Evolutionary conservation across 2,329 filamentous ascomycete species (phyloP).

Genomic region (Hypoxylon sp.): DNA sequence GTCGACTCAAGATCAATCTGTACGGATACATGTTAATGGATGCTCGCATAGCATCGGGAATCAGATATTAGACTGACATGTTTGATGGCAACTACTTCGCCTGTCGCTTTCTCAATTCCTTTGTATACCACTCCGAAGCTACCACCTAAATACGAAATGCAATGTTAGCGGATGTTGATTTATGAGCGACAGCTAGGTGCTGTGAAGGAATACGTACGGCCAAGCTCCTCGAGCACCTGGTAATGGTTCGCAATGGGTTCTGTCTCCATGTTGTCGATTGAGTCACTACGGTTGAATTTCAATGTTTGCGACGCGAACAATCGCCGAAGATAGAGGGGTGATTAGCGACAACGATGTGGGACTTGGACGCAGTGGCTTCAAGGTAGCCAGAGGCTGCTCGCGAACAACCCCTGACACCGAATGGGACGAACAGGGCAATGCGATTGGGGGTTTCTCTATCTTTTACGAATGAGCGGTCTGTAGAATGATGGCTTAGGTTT

Average conservation of each 20-base stretch:
- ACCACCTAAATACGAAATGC: slow-evolving; percentile 71
- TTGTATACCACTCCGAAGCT: slow-evolving; percentile 99
- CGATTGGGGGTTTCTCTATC: background rate
- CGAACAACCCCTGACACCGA: slow-evolving; percentile 30
- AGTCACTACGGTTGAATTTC: slow-evolving; percentile 19
- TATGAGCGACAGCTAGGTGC: slow-evolving; percentile 1
- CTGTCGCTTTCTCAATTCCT: slow-evolving; percentile 90
- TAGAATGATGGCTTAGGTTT: background rate
- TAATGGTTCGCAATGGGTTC: slow-evolving; percentile 86
- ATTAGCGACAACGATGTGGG: slow-evolving; percentile 33
- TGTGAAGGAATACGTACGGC: slow-evolving; percentile 74
- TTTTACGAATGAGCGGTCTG: background rate
- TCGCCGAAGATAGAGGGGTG: slow-evolving; percentile 10
- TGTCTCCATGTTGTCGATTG: slow-evolving; percentile 64
- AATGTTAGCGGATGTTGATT: slow-evolving; percentile 27
- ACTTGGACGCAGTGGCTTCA: slow-evolving; percentile 37
- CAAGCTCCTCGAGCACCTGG: slow-evolving; percentile 95
- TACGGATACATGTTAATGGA: slow-evolving; percentile 13
- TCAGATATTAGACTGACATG: slow-evolving; percentile 74
- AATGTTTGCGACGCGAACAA: slow-evolving; percentile 6
- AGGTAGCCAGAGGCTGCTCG: slow-evolving; percentile 33
- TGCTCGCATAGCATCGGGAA: background rate
- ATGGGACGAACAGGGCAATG: slow-evolving; percentile 6
- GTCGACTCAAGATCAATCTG: slow-evolving; percentile 99
- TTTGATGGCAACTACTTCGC: slow-evolving; percentile 96